phyloP scores from a whole-genome alignment of 225 moss, liverwort and hornwort species.

The Marchantia paleacea region DNA sequence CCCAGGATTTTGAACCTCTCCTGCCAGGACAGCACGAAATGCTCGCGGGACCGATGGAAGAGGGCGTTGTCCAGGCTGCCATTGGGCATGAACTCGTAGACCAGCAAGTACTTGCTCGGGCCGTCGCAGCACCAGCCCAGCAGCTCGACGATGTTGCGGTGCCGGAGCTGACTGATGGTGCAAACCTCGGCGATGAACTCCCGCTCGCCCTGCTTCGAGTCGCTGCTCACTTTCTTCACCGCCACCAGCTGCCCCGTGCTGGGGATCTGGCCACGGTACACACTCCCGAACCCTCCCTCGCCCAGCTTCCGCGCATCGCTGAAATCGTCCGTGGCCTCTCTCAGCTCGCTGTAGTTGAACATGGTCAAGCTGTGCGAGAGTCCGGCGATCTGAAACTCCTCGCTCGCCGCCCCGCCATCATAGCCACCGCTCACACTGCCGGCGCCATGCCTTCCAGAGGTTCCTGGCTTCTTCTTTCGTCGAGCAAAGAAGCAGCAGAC shows the following conservation, averaged over 20 bases:
- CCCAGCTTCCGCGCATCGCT: constrained; percentile 17
- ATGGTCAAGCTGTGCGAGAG: too few relatives aligned
- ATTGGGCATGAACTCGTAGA: neutral
- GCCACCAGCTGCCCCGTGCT: constrained; percentile 19
- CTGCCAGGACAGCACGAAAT: constrained; percentile 6
- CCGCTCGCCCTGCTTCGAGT: constrained; percentile 2
- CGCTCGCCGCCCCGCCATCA: too few relatives aligned
- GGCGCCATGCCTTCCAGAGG: neutral
- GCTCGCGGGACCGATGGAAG: too few relatives aligned
- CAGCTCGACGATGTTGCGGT: constrained; percentile 42
- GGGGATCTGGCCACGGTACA: constrained; percentile 21
- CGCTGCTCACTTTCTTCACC: constrained; percentile 28
- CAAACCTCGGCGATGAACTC: constrained; percentile 24
- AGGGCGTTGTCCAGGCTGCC: neutral
- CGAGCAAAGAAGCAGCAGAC: neutral
- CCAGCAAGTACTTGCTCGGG: neutral
- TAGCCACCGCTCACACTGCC: too few relatives aligned
- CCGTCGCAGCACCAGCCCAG: constrained; percentile 32
- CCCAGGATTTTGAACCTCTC: constrained; percentile 8
- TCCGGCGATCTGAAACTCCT: neutral
- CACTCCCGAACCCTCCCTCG: constrained; percentile 27
- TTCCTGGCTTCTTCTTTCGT: neutral
- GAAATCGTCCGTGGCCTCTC: constrained; percentile 22
- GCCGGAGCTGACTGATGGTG: constrained; percentile 33
- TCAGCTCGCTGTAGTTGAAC: neutral